Evolutionary conservation across 2,329 filamentous ascomycete genomes (phyloP), one percentile per base, ranked within the genome.

Genomic region (Calcarisporium arbuscula): DNA sequence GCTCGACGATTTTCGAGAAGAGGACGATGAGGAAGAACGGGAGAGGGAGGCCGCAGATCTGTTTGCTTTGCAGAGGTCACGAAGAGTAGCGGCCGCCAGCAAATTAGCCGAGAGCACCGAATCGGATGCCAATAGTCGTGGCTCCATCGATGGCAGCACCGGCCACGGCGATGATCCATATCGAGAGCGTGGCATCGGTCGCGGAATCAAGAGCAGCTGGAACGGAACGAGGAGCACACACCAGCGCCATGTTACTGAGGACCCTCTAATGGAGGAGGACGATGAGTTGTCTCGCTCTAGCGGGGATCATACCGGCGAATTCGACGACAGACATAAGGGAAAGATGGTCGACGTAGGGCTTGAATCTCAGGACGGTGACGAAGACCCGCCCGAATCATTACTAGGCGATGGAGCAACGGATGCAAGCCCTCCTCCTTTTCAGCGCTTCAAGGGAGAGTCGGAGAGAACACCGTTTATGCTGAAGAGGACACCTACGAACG

Each of bases 1-100:
- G 5, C 77, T 88, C 12, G 88, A 95, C 57, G 87, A 94, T 53
- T 92, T 94, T 45, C 80, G 84, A 42, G 89, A 95, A 60, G 86
- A 94, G 53, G 89, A 95, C 44, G 90, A 96, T 42, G 89, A 92
- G 56, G 83, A 86, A 49, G 88, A 95, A 60, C 81, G 86, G 49
- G 85, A 94, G 49, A 71, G 88, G 35, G 90, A 96, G 54, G 85
- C 90, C 21, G 88, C 88, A n/a, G 92, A 96, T 60, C 80, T 92
- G 46, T 94, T 89, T 60, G 90, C 90, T 6, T 67, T 98, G 38
- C 89, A 96, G 59, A 76, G 83, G 48, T 96, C 90, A 45, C 77
- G 92, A 47, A 77, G 89, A 30, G 85, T 95, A 39, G 90, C 95
- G 53, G 86, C 87, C 11, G 80, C 82, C 11, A 87, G 84, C 58